Base-by-base conservation (phyloP, 2,329 filamentous ascomycete genomes). In the Sarocladium brachiariae region DNA sequence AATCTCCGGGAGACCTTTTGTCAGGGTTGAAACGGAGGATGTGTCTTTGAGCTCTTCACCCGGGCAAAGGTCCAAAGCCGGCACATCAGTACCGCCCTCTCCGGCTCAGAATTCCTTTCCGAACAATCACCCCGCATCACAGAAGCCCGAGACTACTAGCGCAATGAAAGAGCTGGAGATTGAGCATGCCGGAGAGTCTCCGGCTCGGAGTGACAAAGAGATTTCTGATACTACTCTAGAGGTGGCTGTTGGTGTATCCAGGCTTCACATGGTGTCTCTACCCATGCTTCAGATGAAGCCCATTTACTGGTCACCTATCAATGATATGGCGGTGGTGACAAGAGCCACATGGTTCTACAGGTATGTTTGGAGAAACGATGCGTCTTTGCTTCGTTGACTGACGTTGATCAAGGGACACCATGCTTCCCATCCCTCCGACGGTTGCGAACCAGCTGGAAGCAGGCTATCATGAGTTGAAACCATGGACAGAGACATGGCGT, bases 281-380 rank as follows among this genome's bases (percentile, higher is more conserved):
- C 90, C 92, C 19, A 79, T 79, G 50, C 70, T 95, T 30, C 77
- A 88, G 61, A 95, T 99, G 90, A 89, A 91, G 65, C 93, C 93
- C 0, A 96, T 97, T 53, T 99, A 99, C 64, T 99, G 93, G 93
- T 91, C 86, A 16, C 92, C 93, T 7, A 78, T 97, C 27, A 90
- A 95, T 59, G 93, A 97, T 61, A 80, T 95, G 27, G 86, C 89
- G 6, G 75, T 83, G 31, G 90, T 97, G 2, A 77, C 86, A 52
- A 78, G 93, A 56, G 90, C 87, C 1, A 97, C 92, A 1, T 99
- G 93, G 93, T 99, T 99, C 65, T 97, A 97, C 67, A 87, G 86
- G 70, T 77, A 62, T 52, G 65, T 55, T 3, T 33, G 27, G 13
- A 30, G 7, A 3, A 8, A 21, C n/a, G 2, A 9, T 31, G 11